A percentile compares a stretch with the other conserved stretches of the same genome.
phyloP scores from a whole-genome alignment of 495 filamentous ascomycete species.

The Neurospora sp. region DNA sequence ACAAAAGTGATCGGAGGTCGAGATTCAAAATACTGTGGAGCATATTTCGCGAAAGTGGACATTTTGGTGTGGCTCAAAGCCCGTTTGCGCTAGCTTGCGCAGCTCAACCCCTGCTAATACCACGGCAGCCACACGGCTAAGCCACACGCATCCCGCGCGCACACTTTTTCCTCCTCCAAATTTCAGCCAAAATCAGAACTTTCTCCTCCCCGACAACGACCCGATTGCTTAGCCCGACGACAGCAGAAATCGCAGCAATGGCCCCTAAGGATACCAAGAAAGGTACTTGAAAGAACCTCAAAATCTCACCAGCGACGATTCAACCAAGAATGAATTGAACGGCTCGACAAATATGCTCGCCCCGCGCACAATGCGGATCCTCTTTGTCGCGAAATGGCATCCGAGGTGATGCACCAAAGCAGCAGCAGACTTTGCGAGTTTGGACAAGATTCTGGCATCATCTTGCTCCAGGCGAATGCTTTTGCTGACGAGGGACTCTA shows the following conservation, averaged over 20 bases:
- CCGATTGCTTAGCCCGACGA: constrained; percentile 21
- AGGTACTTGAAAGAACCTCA: constrained; percentile 41
- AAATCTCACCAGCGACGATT: background rate
- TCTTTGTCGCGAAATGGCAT: constrained; percentile 11
- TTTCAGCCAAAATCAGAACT: background rate
- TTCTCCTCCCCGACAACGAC: constrained; percentile 11
- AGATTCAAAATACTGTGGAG: background rate
- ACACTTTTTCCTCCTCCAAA: constrained; percentile 15
- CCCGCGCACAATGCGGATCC: constrained; percentile 25
- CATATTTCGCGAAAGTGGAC: background rate
- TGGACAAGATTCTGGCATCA: constrained; percentile 23
- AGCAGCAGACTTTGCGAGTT: constrained; percentile 54
- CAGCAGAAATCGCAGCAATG: constrained; percentile 53
- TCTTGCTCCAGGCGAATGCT: constrained; percentile 30
- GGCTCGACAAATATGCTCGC: constrained; percentile 17
- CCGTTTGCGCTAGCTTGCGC: background rate
- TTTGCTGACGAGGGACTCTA: constrained; percentile 21
- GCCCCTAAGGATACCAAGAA: constrained; percentile 62
- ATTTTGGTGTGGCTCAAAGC: background rate
- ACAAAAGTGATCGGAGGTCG: constrained; percentile 4
- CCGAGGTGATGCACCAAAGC: constrained; percentile 37
- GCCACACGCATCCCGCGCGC: constrained; percentile 13
- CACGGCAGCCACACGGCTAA: background rate
- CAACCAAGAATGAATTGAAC: constrained; percentile 9
- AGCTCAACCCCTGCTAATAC: constrained; percentile 1